Percentiles rank a stretch among this genome's conserved stretches.
phyloP scores from a whole-genome alignment of 768 basidiomycete species.

The Leccinum olivaceopallidum region DNA sequence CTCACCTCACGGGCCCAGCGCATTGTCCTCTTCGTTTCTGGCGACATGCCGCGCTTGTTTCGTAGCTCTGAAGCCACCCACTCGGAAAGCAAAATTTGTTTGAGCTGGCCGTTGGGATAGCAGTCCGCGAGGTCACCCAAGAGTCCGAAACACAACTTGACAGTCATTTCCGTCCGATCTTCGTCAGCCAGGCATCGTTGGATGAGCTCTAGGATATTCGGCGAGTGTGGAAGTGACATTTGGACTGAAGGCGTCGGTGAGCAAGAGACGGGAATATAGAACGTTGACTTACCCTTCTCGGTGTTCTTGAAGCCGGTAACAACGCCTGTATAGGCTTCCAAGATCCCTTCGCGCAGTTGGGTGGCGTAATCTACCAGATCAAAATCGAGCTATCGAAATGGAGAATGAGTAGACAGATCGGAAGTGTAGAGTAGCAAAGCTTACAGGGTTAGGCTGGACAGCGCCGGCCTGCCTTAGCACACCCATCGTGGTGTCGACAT shows the following conservation, averaged over 20 bases:
- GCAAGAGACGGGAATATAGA: neutral
- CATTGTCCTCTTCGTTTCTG: conserved; percentile 84
- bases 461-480: conserved; percentile 90
- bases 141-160: conserved; percentile 78
- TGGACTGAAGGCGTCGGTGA: conserved; percentile 10
- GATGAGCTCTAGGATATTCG: conserved; percentile 76
- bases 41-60: conserved; percentile 67
- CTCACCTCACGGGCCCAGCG: conserved; percentile 93
- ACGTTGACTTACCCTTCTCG: conserved; percentile 54
- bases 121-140: conserved; percentile 92
- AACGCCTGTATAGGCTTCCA: conserved; percentile 96
- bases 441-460: conserved; percentile 83
- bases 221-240: conserved; percentile 64
- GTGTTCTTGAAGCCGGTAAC: conserved; percentile 88
- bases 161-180: conserved; percentile 76
- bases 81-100: conserved; percentile 71
- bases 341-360: conserved; percentile 88
- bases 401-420: neutral
- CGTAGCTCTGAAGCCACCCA: conserved; percentile 80
- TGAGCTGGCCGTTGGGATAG: conserved; percentile 80
- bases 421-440: conserved; percentile 25
- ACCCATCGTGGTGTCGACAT: conserved; percentile 85
- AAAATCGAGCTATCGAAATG: conserved; percentile 62
- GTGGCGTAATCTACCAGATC: conserved; percentile 93
- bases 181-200: conserved; percentile 78